Base-by-base conservation (phyloP, 345 rosid genomes). In the Acer campestre region DNA sequence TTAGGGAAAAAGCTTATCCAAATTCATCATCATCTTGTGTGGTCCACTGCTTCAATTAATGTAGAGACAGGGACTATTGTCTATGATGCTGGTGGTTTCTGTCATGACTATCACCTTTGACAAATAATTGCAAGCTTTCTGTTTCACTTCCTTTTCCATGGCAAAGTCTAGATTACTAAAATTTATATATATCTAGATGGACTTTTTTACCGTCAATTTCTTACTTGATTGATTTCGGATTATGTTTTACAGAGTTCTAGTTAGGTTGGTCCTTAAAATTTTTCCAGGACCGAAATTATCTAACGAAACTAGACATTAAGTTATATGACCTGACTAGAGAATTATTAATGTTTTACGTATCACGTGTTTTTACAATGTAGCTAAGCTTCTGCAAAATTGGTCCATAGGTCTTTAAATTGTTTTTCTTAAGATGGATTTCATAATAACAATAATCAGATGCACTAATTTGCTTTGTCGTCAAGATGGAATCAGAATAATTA, bases 121-220 rank as follows among this genome's bases (percentile, higher is more conserved):
- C 23, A 6, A 25, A 63, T 48, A 23, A 31, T 31, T 67, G 71
- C 25, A 55, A 18, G 44, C 17, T 40, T 65, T 56, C 11, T 65
- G 3, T 49, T 64, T 13, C 14, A 6, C 51, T 31, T 77, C 13
- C 6, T 61, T 56, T 66, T 31, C 48, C 4, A 6, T 63, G 61
- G 29, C 25, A 48, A 29, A 63, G 48, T 46, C 77, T 27, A 46
- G 29, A 2, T 18, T 22, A n/a, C 67, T 38, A 13, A 2, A n/a
- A n/a, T 55, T 66, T 7, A 29, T 56, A 56, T 7, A 40, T 56
- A 56, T 77, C 49, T 72, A 74, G 81, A 74, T 48, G 25, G 29
- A 67, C 71, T 66, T 64, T 7, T 49, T 4, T 29, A 17, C 46
- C 0, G 18, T 27, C 61, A 7, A n/a, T 70, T 27, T 62, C 71